Conservation (phyloP, 495 filamentous ascomycete genomes). For the Neurospora sublineolata region DNA sequence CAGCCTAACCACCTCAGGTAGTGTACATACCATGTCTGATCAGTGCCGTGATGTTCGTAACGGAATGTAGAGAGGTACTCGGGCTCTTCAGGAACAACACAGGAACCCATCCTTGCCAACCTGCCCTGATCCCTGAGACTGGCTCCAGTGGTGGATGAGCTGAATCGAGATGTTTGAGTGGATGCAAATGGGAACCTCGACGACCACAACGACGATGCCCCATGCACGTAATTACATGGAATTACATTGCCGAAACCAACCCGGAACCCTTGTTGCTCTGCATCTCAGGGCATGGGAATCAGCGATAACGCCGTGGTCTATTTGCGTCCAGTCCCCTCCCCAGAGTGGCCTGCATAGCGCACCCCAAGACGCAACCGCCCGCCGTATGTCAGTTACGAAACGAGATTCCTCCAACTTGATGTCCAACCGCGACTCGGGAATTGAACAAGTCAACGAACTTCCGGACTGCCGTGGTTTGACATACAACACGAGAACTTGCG, state of each 20-base stretch:
- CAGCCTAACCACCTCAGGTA: neutral
- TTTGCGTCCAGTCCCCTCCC: neutral
- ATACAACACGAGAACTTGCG: neutral
- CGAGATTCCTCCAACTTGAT: neutral
- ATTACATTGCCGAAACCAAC: neutral
- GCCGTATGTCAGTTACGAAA: neutral
- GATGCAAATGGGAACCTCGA: neutral
- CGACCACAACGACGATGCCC: neutral
- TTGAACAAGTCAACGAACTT: neutral
- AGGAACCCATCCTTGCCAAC: neutral
- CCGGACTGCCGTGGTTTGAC: neutral
- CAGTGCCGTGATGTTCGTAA: neutral
- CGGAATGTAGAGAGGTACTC: neutral
- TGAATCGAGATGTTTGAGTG: neutral
- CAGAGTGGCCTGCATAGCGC: neutral
- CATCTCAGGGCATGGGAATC: neutral
- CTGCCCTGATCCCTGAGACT: neutral
- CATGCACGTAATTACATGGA: neutral
- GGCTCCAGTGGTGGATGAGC: neutral
- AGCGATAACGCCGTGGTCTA: neutral
- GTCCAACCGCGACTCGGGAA: neutral
- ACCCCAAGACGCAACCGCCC: neutral
- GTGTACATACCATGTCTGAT: neutral
- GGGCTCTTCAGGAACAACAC: neutral
- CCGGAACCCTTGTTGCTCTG: neutral